These are phyloP conservation scores for Ogataea hybrid DNA, from an alignment of 1,139 yeast genomes.

Conservation along the genomic window DNA sequence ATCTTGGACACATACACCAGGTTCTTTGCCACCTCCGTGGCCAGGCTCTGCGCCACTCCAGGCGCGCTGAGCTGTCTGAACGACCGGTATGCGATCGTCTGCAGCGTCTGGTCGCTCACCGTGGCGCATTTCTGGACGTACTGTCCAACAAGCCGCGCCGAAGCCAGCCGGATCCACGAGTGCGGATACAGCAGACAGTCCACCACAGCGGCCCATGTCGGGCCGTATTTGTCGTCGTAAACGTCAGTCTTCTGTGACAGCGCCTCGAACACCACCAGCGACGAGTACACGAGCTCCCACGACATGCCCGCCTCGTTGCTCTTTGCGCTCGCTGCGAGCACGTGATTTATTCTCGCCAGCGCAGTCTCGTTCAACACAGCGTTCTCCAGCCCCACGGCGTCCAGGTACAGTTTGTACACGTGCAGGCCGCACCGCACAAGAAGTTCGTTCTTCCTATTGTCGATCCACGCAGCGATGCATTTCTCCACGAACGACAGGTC, in stretches of 20 bases:
- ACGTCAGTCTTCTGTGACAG: slow-evolving; percentile 37
- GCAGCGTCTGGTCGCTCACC: slow-evolving; percentile 44
- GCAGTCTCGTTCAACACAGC: slow-evolving; percentile 36
- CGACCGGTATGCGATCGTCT: slow-evolving; percentile 63
- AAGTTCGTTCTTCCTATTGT: slow-evolving; percentile 48
- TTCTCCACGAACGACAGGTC: slow-evolving; percentile 47
- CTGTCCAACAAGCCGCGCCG: slow-evolving; percentile 60
- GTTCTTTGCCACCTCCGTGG: slow-evolving; percentile 65
- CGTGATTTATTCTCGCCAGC: slow-evolving; percentile 17
- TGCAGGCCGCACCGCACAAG: slow-evolving; percentile 77
- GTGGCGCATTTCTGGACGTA: slow-evolving; percentile 40
- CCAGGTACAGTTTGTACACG: slow-evolving; percentile 63
- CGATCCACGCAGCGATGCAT: slow-evolving; percentile 68
- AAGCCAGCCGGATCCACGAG: slow-evolving; percentile 79
- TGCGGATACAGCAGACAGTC: slow-evolving; percentile 77
- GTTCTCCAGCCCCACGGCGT: slow-evolving; percentile 47
- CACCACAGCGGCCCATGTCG: slow-evolving; percentile 53
- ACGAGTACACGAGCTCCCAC: slow-evolving; percentile 80
- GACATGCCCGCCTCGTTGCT: slow-evolving; percentile 38
- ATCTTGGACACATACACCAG: slow-evolving; percentile 57
- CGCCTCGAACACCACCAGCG: slow-evolving; percentile 53
- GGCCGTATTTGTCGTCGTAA: slow-evolving; percentile 28
- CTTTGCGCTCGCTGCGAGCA: slow-evolving; percentile 36
- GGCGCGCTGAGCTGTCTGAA: slow-evolving; percentile 85
- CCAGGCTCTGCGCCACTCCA: slow-evolving; percentile 59